Evolutionary conservation across 2,329 filamentous ascomycete genomes (phyloP).

Genomic region (Aspergillus texensis): DNA sequence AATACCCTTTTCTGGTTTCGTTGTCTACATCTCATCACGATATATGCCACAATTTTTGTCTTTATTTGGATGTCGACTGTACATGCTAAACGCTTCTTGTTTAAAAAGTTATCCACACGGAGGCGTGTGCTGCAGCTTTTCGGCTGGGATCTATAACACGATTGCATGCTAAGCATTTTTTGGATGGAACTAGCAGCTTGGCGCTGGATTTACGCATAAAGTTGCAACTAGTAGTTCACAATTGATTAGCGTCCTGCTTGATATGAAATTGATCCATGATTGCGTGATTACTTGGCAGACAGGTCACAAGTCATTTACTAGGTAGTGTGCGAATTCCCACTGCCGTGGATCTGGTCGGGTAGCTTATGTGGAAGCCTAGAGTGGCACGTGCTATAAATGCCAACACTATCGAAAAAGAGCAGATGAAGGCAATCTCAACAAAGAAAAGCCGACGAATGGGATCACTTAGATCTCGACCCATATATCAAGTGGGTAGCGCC

Average conservation of each 20-base stretch:
- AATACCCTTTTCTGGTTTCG: conserved; percentile 16
- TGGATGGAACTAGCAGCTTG: neutral
- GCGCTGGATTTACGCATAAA: neutral
- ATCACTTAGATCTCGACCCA: neutral
- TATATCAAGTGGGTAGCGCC: neutral
- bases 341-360: neutral
- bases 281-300: neutral
- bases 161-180: conserved; percentile 3
- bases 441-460: neutral
- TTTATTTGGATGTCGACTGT: neutral
- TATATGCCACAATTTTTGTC: conserved; percentile 11
- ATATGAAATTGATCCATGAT: neutral
- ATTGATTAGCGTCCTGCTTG: neutral
- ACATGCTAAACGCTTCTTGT: neutral
- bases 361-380: neutral
- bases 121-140: neutral
- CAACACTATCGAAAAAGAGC: neutral
- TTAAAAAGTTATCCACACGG: neutral
- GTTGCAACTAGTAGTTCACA: neutral
- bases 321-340: neutral
- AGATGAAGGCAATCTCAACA: neutral
- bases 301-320: neutral
- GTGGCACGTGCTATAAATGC: neutral
- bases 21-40: conserved; percentile 9
- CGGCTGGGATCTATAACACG: neutral